Evolutionary conservation across 345 rosid species (phyloP), one percentile per base, ranked within the genome.

Genomic region (rapeseed (Brassica napus)): DNA sequence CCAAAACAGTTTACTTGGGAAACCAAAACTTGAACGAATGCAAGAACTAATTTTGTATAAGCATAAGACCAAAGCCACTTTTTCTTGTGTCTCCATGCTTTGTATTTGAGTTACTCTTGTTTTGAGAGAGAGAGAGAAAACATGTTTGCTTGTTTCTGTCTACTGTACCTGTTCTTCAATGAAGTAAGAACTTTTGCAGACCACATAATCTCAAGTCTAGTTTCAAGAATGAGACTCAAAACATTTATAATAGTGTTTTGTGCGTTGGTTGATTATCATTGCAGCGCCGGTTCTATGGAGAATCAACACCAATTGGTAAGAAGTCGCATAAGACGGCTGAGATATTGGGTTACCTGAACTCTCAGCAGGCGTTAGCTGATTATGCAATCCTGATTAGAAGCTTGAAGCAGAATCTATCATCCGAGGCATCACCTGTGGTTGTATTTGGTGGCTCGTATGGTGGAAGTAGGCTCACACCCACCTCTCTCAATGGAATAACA

Each of bases 361-460:
- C 97, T 62, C 94, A 86, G 76, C 94, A 93, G 80, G 94, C 93
- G 1, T 79, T 93, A 81, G 94, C 96, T 79, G 98, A 89, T 85
- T 91, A 71, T 82, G 92, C 93, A 3, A 78, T 88, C 73, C 31
- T 92, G 59, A 87, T 92, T 68, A 85, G 87, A 82, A 88, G 89
- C 84, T 84, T 90, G 85, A 92, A 92, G 86, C 86, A 86, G 60
- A 88, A 92, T 54, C 85, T 92, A 57, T 84, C 91, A 28, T 86
- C 94, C 7, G 92, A 92, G 79, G 80, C 87, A 37, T 90, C 97
- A 2, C 92, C 97, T 10, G 94, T 90, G 18, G 87, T 92, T 68
- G 92, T 88, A 84, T 89, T 92, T 68, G 97, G 97, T 71, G 97
- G 91, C 44, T 92, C 97, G 64, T 92, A 90, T 82, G 97, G 97